Percentiles rank a stretch among this genome's conserved stretches.
Evolutionary conservation across 2,329 filamentous ascomycete genomes (phyloP).

Genomic region (Venturia nashicola): DNA sequence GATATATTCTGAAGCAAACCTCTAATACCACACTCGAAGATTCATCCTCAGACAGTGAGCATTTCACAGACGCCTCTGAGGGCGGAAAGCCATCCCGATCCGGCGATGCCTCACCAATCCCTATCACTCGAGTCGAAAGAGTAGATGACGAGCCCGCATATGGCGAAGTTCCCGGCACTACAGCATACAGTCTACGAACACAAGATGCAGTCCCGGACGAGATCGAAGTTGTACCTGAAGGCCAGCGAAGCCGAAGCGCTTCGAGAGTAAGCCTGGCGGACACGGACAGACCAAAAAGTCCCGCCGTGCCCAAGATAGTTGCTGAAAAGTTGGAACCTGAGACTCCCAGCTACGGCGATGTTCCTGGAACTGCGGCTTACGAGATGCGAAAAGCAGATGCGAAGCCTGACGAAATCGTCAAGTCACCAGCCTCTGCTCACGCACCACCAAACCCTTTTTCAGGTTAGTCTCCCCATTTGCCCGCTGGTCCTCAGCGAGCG

Average conservation of each 20-base stretch:
- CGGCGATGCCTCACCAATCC: conserved; percentile 40
- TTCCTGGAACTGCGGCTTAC: conserved; percentile 48
- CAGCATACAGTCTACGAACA: conserved; percentile 44
- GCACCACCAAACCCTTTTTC: conserved; percentile 17
- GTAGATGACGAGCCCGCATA: conserved; percentile 46
- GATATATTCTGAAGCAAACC: not conserved
- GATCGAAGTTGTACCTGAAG: conserved; percentile 42
- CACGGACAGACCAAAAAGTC: conserved; percentile 34
- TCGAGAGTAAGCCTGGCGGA: conserved; percentile 24
- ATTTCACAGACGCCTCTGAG: conserved; percentile 55
- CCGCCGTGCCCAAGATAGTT: conserved; percentile 45
- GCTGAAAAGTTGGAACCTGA: conserved; percentile 50
- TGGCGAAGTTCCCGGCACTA: conserved; percentile 50
- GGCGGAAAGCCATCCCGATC: conserved; percentile 31
- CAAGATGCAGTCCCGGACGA: conserved; percentile 53
- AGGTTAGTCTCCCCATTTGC: conserved; percentile 41
- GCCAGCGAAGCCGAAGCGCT: conserved; percentile 24
- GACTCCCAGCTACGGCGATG: conserved; percentile 45
- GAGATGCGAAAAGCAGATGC: conserved; percentile 46
- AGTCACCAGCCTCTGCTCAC: conserved; percentile 21
- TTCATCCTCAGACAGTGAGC: conserved; percentile 41
- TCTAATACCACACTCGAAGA: conserved; percentile 15
- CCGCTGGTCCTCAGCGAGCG: conserved; percentile 33
- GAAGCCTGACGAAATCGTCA: conserved; percentile 44
- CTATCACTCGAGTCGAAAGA: conserved; percentile 50